Evolutionary conservation across 2,329 filamentous ascomycete species (phyloP), one percentile per base, ranked within the genome.

Genomic region (Sporothrix phasma): DNA sequence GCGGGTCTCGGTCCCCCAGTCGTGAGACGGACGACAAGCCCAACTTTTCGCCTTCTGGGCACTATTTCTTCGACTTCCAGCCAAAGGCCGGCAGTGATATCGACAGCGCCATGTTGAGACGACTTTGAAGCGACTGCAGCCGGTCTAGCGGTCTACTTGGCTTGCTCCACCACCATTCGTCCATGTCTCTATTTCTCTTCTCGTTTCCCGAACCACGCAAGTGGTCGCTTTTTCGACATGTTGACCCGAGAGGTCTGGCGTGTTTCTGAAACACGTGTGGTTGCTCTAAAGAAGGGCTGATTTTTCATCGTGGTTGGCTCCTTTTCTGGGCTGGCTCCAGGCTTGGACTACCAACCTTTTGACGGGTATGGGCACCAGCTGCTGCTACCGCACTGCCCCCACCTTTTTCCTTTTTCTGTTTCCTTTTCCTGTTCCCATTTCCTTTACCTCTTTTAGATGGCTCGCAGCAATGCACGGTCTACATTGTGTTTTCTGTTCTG

Each of bases 101-200:
- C 64, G 82, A 84, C 68, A 76, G 77, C 68, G 78, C 74, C 65
- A 84, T 84, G 82, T 75, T 84, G 64, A 77, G 78, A 45, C 77
- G 80, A 43, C 71, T 84, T 61, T 65, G 60, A 43, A 46, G 13
- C 10, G 59, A 11, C 31, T 24, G 34, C 51, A 56, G 51, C 51
- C 58, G 56, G 34, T 15, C 37, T 19, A 62, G 31, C 58, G 56
- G 34, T 15, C 37, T 19, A 62, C 45, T 24, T 64, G 54, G 3
- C 31, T 45, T 46, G 54, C 10, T 3, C 37, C 39, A 13, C 26
- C 3, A 26, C 5, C 37, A 13, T 29, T 22, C n/a, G 15, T 45
- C 4, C 56, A 22, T 34, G n/a, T 53, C 19, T 60, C 15, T 19
- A 22, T 24, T 34, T 3, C 11, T 45, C 13, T n/a, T 5, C 22